phyloP scores from a whole-genome alignment of 805 yeast genomes.

The Zygotorulaspora sp. region DNA sequence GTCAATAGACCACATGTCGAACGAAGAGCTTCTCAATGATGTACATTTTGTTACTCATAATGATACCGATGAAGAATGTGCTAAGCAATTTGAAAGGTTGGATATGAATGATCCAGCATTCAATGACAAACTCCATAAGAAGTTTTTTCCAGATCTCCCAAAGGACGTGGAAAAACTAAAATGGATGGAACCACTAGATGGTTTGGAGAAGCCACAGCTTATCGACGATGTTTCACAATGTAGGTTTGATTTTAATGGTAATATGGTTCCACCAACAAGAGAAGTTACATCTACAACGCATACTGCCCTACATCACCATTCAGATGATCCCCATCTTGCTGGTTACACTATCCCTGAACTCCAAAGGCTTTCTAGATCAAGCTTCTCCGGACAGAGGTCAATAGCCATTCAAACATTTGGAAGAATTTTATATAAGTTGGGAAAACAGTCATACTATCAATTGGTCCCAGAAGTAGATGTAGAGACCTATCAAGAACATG shows the following conservation, averaged over 20 bases:
- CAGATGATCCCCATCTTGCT: constrained; percentile 81
- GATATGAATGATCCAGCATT: constrained; percentile 77
- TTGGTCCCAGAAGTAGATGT: constrained; percentile 45
- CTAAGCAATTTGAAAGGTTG: constrained; percentile 26
- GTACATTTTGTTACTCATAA: constrained; percentile 67
- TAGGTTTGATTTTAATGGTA: constrained; percentile 85
- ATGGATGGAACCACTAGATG: constrained; percentile 81
- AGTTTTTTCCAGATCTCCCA: constrained; percentile 87
- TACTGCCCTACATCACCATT: constrained; percentile 85
- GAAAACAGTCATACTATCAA: constrained; percentile 52
- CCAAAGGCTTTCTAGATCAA: constrained; percentile 71
- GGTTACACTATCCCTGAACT: constrained; percentile 88
- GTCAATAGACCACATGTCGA: constrained; percentile 42
- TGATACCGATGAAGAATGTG: constrained; percentile 24
- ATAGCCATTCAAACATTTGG: constrained; percentile 86
- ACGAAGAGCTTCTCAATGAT: constrained; percentile 39
- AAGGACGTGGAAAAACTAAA: constrained; percentile 73
- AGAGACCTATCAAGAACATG: constrained; percentile 37
- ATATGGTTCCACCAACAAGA: constrained; percentile 57
- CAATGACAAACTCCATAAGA: constrained; percentile 70
- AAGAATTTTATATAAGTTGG: constrained; percentile 75
- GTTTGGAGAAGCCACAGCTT: constrained; percentile 32
- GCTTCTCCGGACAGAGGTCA: constrained; percentile 79
- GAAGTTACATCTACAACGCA: constrained; percentile 47
- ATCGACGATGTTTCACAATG: constrained; percentile 56